phyloP scores from a whole-genome alignment of 306 rosid species.

The Begonia masoniana region DNA sequence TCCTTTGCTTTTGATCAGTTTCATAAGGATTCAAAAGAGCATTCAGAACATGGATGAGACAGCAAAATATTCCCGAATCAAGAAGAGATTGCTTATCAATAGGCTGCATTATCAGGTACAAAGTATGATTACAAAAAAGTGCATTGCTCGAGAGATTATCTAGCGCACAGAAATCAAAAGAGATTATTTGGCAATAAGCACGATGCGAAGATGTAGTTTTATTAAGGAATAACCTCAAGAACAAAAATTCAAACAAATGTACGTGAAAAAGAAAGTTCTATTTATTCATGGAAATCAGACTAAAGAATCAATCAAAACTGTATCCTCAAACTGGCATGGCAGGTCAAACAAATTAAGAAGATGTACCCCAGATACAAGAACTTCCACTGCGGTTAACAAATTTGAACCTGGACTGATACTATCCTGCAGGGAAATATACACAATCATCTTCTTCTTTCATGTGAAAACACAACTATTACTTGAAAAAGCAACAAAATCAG shows the following conservation, averaged over 20 bases:
- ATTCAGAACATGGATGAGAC: constrained; percentile 84
- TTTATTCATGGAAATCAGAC: neutral
- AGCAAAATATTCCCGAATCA: constrained; percentile 96
- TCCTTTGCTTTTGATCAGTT: constrained; percentile 33
- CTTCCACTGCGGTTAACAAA: constrained; percentile 76
- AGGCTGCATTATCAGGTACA: constrained; percentile 45
- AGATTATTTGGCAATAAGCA: neutral
- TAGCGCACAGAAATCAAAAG: neutral
- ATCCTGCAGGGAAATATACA: constrained; percentile 46
- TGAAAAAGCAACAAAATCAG: too few relatives aligned
- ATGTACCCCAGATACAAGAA: constrained; percentile 89
- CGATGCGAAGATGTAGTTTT: neutral
- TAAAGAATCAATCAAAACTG: constrained; percentile 1
- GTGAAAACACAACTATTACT: too few relatives aligned
- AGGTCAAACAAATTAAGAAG: constrained; percentile 10
- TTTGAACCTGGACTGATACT: constrained; percentile 79
- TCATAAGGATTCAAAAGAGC: constrained; percentile 77
- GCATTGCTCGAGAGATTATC: neutral
- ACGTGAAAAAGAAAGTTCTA: neutral
- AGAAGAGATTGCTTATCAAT: constrained; percentile 96
- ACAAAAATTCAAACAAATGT: neutral
- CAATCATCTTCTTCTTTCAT: neutral
- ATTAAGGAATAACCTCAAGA: neutral
- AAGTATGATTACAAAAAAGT: neutral
- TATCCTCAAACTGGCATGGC: constrained; percentile 3